phyloP scores from a whole-genome alignment of 345 rosid genomes.

The Ailanthus altissimus region DNA sequence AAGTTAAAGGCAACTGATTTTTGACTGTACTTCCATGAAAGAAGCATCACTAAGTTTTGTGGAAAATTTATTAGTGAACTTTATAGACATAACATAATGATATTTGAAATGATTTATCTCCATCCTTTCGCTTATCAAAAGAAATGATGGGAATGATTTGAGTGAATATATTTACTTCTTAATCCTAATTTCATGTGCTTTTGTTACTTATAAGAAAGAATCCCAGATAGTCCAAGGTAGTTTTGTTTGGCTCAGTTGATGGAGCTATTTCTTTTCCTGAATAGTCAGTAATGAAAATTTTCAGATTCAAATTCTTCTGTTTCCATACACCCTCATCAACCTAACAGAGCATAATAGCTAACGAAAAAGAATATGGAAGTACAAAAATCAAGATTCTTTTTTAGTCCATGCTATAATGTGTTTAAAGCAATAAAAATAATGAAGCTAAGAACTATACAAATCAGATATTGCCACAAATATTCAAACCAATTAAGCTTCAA shows the following conservation, averaged over 20 bases:
- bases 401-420: not conserved
- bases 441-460: not conserved
- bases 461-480: not conserved
- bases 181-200: not conserved
- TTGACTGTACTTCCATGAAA: not conserved
- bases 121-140: no score
- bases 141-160: not conserved
- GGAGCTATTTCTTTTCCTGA: not conserved
- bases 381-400: not conserved
- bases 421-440: not conserved
- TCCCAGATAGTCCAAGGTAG: not conserved
- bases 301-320: not conserved
- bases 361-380: not conserved
- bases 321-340: not conserved
- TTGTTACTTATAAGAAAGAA: not conserved
- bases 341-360: constrained; percentile 8
- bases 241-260: not conserved
- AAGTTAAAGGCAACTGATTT: not conserved
- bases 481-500: not conserved
- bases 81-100: no score
- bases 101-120: no score
- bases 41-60: not conserved
- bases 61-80: not conserved
- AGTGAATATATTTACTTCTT: not conserved
- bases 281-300: not conserved